Conservation (phyloP, 371 early-diverging fungal genomes). For the Mucor racemosus region DNA sequence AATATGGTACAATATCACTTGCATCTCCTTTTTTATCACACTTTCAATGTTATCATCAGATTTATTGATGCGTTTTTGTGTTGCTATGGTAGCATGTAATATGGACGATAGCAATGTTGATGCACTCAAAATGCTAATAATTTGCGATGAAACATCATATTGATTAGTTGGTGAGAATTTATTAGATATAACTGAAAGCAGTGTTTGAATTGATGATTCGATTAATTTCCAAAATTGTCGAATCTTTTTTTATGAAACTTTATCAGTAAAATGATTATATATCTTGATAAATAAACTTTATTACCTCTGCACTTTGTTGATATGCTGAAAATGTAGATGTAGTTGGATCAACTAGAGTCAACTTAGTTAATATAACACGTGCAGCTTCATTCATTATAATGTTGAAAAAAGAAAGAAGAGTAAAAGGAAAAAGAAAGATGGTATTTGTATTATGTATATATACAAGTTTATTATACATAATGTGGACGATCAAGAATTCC, state of each 20-base stretch:
- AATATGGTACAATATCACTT: slow-evolving; percentile 21
- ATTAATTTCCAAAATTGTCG: slow-evolving; percentile 22
- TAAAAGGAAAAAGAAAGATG: slow-evolving; percentile 3
- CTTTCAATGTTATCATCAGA: slow-evolving; percentile 21
- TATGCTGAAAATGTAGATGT: slow-evolving; percentile 19
- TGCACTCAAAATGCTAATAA: slow-evolving; percentile 19
- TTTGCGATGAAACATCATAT: slow-evolving; percentile 15
- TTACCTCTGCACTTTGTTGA: slow-evolving; percentile 23
- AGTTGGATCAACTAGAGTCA: slow-evolving; percentile 14
- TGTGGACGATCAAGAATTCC: slow-evolving; percentile 5
- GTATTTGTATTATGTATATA: neutral
- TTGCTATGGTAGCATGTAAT: slow-evolving; percentile 17
- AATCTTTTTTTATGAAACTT: no score
- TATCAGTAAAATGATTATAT: no score
- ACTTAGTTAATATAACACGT: slow-evolving; percentile 13
- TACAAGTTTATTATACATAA: slow-evolving; percentile 2
- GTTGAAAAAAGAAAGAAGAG: slow-evolving; percentile 2
- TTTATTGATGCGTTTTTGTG: slow-evolving; percentile 18
- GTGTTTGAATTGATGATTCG: slow-evolving; percentile 17
- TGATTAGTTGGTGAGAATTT: slow-evolving; percentile 5
- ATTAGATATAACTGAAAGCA: neutral
- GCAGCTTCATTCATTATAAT: slow-evolving; percentile 14
- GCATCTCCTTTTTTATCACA: slow-evolving; percentile 25
- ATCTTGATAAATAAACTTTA: no score
- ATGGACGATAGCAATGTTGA: slow-evolving; percentile 22